phyloP scores from a whole-genome alignment of 2,329 filamentous ascomycete species.

The Penicillium sp. region DNA sequence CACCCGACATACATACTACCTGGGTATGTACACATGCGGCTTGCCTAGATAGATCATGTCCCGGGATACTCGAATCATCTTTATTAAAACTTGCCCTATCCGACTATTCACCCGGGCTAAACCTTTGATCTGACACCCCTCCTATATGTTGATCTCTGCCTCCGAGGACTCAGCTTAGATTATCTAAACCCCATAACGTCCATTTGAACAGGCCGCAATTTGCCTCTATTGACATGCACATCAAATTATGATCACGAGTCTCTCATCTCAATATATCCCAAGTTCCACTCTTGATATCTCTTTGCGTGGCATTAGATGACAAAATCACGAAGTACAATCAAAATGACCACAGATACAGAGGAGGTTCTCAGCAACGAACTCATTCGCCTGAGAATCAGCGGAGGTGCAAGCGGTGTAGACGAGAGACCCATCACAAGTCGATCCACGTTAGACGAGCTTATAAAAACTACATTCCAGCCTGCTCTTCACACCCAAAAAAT shows the following conservation, averaged over 20 bases:
- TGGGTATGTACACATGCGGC: background rate
- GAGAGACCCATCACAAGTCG: background rate
- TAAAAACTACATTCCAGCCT: background rate
- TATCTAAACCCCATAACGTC: background rate
- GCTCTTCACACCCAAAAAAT: background rate
- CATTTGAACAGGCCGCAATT: no score
- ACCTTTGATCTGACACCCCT: background rate
- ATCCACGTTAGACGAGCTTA: background rate
- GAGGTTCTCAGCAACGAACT: background rate
- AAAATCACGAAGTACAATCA: background rate
- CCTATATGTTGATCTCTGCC: background rate
- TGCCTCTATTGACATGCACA: background rate
- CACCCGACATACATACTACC: background rate
- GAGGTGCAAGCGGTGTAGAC: background rate
- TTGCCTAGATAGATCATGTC: background rate
- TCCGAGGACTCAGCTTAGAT: background rate
- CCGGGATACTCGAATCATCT: background rate
- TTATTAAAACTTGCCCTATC: background rate
- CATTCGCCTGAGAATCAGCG: background rate
- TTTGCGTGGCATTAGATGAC: background rate
- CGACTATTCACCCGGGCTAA: background rate
- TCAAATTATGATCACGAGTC: background rate
- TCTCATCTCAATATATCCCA: background rate
- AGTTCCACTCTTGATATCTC: background rate
- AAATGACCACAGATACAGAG: background rate